These are phyloP conservation scores for Suillus plorans DNA, from an alignment of 768 basidiomycete genomes.

Conservation along the genomic window DNA sequence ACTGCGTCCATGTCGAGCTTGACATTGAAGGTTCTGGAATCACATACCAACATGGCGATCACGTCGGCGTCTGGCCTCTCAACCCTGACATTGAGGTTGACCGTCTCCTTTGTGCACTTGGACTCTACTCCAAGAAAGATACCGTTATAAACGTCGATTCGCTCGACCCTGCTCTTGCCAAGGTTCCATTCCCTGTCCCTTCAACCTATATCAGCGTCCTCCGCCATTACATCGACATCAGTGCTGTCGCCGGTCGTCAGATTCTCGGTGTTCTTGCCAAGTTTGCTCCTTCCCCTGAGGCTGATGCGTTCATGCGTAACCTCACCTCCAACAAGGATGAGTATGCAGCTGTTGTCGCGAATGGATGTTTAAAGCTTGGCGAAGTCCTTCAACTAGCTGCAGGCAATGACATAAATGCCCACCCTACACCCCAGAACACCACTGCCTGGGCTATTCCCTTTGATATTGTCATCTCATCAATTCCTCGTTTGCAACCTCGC, in stretches of 20 bases:
- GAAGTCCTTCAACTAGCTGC: slow-evolving; percentile 92
- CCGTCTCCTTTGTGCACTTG: slow-evolving; percentile 83
- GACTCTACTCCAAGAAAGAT: slow-evolving; percentile 78
- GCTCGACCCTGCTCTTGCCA: slow-evolving; percentile 96
- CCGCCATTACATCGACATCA: slow-evolving; percentile 96
- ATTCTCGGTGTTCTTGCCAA: slow-evolving; percentile 84
- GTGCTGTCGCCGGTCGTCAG: slow-evolving; percentile 92
- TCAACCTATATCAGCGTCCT: slow-evolving; percentile 93
- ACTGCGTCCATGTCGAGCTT: slow-evolving; percentile 94
- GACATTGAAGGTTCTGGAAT: slow-evolving; percentile 93
- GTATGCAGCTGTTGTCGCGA: slow-evolving; percentile 72
- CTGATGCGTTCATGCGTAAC: slow-evolving; percentile 69
- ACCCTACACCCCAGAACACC: slow-evolving; percentile 70
- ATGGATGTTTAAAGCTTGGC: slow-evolving; percentile 87
- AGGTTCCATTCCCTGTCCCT: slow-evolving; percentile 98
- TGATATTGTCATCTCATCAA: slow-evolving; percentile 92
- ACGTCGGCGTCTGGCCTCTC: slow-evolving; percentile 95
- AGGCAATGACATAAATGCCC: slow-evolving; percentile 63
- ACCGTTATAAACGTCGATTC: slow-evolving; percentile 89
- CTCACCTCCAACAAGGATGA: slow-evolving; percentile 87
- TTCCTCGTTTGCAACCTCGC: slow-evolving; percentile 92
- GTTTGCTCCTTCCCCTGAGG: slow-evolving; percentile 81
- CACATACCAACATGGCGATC: slow-evolving; percentile 98
- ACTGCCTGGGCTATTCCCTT: slow-evolving; percentile 92
- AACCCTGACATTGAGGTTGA: slow-evolving; percentile 93